Evolutionary conservation across 805 yeast species (phyloP).

Genomic region (Candida nonsorbophila): DNA sequence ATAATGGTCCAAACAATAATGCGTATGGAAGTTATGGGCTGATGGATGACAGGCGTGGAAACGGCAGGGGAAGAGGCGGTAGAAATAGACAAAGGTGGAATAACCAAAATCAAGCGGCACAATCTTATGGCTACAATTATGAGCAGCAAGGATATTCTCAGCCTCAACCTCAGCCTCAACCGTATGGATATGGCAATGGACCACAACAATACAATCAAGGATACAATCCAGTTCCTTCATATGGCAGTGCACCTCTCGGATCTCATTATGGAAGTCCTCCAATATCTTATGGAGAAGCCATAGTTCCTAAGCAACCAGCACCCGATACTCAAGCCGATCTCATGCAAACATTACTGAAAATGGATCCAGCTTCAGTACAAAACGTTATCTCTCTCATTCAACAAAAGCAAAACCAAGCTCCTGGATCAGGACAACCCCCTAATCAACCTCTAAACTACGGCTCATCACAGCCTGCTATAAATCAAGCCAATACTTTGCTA

Average conservation of each 20-base stretch:
- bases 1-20: constrained; percentile 6
- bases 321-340: constrained; percentile 2
- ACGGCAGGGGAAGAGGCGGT: constrained; percentile 11
- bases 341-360: constrained; percentile 14
- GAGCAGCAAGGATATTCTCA: constrained; percentile 3
- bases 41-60: constrained; percentile 6
- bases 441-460: constrained; percentile 4
- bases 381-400: constrained; percentile 24
- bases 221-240: no score
- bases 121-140: constrained; percentile 1
- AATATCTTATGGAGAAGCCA: constrained; percentile 7
- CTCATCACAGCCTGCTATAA: constrained; percentile 1
- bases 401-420: constrained; percentile 13
- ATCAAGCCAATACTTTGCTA: constrained; percentile 7
- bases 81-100: constrained; percentile 7
- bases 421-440: constrained; percentile 2
- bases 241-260: no score
- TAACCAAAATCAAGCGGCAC: constrained; percentile 2
- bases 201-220: constrained; percentile 5
- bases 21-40: constrained; percentile 6
- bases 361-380: constrained; percentile 31
- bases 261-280: background rate
- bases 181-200: constrained; percentile 11
- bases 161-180: background rate
- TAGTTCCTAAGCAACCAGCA: constrained; percentile 1